phyloP scores from a whole-genome alignment of 139 green algal genomes.

The Trebouxia sp. region DNA sequence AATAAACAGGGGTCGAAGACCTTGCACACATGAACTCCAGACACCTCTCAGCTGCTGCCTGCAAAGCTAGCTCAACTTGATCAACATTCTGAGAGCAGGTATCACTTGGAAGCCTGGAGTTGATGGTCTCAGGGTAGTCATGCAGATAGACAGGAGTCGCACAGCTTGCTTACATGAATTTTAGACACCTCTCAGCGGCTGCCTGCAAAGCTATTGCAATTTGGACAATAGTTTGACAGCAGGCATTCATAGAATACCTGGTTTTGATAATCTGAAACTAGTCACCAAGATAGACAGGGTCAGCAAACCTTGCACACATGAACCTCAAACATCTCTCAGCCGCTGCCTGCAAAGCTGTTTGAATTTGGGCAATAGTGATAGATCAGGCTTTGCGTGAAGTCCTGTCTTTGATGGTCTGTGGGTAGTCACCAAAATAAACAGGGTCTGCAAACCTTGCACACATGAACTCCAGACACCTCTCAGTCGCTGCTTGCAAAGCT shows the following conservation, averaged over 20 bases:
- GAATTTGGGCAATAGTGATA: neutral
- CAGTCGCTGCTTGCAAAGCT: constrained; percentile 50
- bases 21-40: constrained; percentile 45
- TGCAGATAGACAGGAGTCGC: constrained; percentile 54
- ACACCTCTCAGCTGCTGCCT: constrained; percentile 40
- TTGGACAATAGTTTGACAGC: neutral
- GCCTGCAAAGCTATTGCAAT: constrained; percentile 50
- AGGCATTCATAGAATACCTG: neutral
- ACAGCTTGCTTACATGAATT: constrained; percentile 47
- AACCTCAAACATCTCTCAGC: constrained; percentile 40
- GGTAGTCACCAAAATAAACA: constrained; percentile 55
- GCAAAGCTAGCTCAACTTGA: constrained; percentile 46
- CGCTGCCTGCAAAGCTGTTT: constrained; percentile 54
- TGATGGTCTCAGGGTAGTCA: constrained; percentile 47
- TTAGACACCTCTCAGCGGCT: constrained; percentile 39
- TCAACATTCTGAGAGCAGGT: neutral
- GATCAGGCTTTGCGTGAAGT: neutral
- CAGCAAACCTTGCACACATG: constrained; percentile 47
- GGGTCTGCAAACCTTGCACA: constrained; percentile 57
- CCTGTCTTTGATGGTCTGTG: constrained; percentile 25
- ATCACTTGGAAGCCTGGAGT: neutral
- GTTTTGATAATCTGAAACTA: constrained; percentile 41
- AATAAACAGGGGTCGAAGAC: constrained; percentile 55
- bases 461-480: constrained; percentile 40
- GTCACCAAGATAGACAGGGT: constrained; percentile 56